Evolutionary conservation across 2,329 filamentous ascomycete species (phyloP).

Genomic region (Cladosporium oxysporum): DNA sequence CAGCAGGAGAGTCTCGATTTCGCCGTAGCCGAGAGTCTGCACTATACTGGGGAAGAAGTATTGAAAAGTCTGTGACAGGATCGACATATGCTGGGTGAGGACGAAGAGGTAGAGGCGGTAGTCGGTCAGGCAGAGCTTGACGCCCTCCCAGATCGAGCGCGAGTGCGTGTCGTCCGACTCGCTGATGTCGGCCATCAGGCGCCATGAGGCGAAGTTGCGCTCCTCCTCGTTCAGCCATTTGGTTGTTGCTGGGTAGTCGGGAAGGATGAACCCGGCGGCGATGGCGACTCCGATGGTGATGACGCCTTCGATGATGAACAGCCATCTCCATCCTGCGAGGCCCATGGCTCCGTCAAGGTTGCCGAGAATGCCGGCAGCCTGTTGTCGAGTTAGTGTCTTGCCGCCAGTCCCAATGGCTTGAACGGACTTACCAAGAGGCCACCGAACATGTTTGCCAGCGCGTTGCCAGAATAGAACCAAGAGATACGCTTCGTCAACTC

Average conservation of each 20-base stretch:
- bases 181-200: constrained; percentile 52
- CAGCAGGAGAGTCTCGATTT: constrained; percentile 56
- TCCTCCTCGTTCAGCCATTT: constrained; percentile 56
- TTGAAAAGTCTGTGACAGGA: constrained; percentile 60
- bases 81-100: constrained; percentile 54
- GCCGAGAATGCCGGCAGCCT: constrained; percentile 51
- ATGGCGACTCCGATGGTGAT: constrained; percentile 32
- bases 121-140: constrained; percentile 54
- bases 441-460: constrained; percentile 33
- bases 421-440: constrained; percentile 8
- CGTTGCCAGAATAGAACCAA: constrained; percentile 34
- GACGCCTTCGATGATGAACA: constrained; percentile 42
- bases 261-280: constrained; percentile 43
- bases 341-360: constrained; percentile 35
- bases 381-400: background rate
- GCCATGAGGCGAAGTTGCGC: constrained; percentile 56
- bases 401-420: background rate
- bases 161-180: constrained; percentile 46
- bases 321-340: constrained; percentile 45
- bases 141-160: constrained; percentile 46
- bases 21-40: constrained; percentile 59
- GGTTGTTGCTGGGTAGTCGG: constrained; percentile 56
- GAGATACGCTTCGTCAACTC: constrained; percentile 38
- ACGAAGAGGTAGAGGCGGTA: constrained; percentile 57
- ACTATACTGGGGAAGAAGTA: constrained; percentile 69